phyloP scores from a whole-genome alignment of 2,329 filamentous ascomycete genomes.

The Ambrosiella beaveri region DNA sequence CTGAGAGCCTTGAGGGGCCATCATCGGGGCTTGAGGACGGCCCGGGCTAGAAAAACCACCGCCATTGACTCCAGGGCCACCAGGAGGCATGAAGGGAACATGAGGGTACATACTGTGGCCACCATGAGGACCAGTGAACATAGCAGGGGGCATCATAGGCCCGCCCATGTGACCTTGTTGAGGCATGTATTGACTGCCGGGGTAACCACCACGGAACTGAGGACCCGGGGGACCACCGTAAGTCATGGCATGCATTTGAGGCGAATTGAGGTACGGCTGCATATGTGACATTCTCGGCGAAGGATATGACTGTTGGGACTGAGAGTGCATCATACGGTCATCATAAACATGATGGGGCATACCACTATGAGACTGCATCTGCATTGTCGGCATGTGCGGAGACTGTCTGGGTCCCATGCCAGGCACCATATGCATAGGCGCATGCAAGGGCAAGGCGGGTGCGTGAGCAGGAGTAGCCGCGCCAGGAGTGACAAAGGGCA shows the following conservation, averaged over 20 bases:
- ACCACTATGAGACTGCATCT: slow-evolving; percentile 55
- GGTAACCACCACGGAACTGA: slow-evolving; percentile 55
- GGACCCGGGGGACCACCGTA: slow-evolving; percentile 51
- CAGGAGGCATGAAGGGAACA: slow-evolving; percentile 45
- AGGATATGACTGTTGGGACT: slow-evolving; percentile 67
- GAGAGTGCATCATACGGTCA: slow-evolving; percentile 78
- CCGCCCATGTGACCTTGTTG: slow-evolving; percentile 55
- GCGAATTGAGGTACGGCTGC: slow-evolving; percentile 51
- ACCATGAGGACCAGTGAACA: slow-evolving; percentile 50
- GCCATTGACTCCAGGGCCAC: slow-evolving; percentile 34
- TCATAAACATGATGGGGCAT: slow-evolving; percentile 42
- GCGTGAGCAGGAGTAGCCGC: slow-evolving; percentile 52
- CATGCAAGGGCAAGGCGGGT: slow-evolving; percentile 57
- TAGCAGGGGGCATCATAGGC: slow-evolving; percentile 63
- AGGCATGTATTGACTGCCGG: slow-evolving; percentile 51
- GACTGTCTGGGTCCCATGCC: slow-evolving; percentile 31
- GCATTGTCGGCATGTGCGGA: slow-evolving; percentile 61
- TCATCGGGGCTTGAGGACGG: slow-evolving; percentile 64
- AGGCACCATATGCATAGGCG: slow-evolving; percentile 47
- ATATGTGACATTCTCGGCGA: slow-evolving; percentile 63
- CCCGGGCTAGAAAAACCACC: slow-evolving; percentile 80
- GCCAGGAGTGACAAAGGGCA: slow-evolving; percentile 25
- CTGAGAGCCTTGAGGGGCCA: slow-evolving; percentile 88
- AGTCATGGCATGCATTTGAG: slow-evolving; percentile 53
- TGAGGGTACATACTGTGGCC: slow-evolving; percentile 56